phyloP scores from a whole-genome alignment of 768 basidiomycete genomes.

The Exsudoporus frostii region DNA sequence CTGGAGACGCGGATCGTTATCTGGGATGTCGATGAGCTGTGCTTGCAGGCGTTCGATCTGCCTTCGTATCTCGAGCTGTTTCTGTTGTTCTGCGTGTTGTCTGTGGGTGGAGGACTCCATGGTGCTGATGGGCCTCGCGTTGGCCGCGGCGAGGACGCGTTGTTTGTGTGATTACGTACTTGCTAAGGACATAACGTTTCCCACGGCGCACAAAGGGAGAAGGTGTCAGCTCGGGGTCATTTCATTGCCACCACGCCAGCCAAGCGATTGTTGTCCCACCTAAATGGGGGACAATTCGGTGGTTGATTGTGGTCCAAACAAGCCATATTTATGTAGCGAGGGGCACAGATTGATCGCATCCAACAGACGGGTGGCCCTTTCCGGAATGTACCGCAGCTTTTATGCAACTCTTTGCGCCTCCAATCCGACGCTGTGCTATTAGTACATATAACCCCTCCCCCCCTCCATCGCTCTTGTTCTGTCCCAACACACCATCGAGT shows the following conservation, averaged over 20 bases:
- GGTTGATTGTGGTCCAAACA: background rate
- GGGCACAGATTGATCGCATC: conserved; percentile 15
- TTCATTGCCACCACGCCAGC: conserved; percentile 9
- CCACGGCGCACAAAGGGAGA: conserved; percentile 7
- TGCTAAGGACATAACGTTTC: conserved; percentile 1
- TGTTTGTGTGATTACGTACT: conserved; percentile 26
- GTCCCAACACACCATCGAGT: conserved; percentile 4
- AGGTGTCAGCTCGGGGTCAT: conserved; percentile 7
- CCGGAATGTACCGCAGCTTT: conserved; percentile 34
- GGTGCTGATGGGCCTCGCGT: conserved; percentile 3
- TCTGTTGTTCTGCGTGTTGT: conserved; percentile 34
- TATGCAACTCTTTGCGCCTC: conserved; percentile 21
- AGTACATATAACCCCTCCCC: conserved; percentile 23
- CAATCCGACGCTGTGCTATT: conserved; percentile 25
- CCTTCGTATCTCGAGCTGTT: conserved; percentile 47
- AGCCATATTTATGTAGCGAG: conserved; percentile 7
- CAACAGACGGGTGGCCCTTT: conserved; percentile 12
- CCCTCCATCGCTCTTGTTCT: conserved; percentile 6
- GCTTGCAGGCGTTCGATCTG: conserved; percentile 58
- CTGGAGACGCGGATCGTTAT: conserved; percentile 19
- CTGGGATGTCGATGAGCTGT: conserved; percentile 44
- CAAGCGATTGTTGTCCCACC: background rate
- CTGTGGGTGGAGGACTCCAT: conserved; percentile 60
- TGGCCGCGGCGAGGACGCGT: conserved; percentile 19
- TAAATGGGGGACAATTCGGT: conserved; percentile 1